Evolutionary conservation across 2,329 filamentous ascomycete genomes (phyloP).

Genomic region (Aspergillus transmontanensis): DNA sequence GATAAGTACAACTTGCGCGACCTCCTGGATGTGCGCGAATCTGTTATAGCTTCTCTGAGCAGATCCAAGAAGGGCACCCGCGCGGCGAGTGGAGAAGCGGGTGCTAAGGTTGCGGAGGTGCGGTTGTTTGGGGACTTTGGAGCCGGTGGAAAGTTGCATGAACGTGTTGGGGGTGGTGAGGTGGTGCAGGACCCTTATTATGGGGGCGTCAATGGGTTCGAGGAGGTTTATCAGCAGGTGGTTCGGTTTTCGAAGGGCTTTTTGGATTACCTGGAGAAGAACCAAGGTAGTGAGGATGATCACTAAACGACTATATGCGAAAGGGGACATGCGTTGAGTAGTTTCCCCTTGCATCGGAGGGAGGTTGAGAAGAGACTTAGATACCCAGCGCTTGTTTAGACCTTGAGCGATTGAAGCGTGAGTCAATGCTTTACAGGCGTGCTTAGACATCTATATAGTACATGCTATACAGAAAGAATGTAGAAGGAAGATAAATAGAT

Average conservation of each 20-base stretch:
- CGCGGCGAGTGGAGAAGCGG: slow-evolving; percentile 34
- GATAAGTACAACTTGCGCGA: slow-evolving; percentile 79
- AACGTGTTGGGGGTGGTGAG: slow-evolving; percentile 56
- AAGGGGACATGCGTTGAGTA: slow-evolving; percentile 1
- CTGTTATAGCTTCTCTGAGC: slow-evolving; percentile 54
- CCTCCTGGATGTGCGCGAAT: slow-evolving; percentile 61
- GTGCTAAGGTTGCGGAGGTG: slow-evolving; percentile 54
- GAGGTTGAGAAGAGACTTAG: slow-evolving; percentile 5
- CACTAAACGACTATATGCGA: slow-evolving; percentile 4
- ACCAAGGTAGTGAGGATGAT: slow-evolving; percentile 12
- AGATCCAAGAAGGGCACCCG: slow-evolving; percentile 36
- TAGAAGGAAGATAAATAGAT: background rate
- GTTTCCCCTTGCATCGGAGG: background rate
- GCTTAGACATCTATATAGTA: background rate
- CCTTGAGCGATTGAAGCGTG: slow-evolving; percentile 4
- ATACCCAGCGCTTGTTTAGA: slow-evolving; percentile 26
- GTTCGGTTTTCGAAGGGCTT: slow-evolving; percentile 76
- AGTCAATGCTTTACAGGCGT: background rate
- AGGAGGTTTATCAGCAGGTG: slow-evolving; percentile 83
- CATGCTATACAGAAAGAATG: background rate
- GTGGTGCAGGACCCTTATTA: slow-evolving; percentile 91
- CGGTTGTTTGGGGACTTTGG: slow-evolving; percentile 87
- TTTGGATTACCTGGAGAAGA: slow-evolving; percentile 58
- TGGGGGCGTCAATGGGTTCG: slow-evolving; percentile 78
- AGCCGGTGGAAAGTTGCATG: slow-evolving; percentile 49